phyloP scores from a whole-genome alignment of 1,284 basidiomycete genomes.

The Cutaneotrichosporon cavernicola region DNA sequence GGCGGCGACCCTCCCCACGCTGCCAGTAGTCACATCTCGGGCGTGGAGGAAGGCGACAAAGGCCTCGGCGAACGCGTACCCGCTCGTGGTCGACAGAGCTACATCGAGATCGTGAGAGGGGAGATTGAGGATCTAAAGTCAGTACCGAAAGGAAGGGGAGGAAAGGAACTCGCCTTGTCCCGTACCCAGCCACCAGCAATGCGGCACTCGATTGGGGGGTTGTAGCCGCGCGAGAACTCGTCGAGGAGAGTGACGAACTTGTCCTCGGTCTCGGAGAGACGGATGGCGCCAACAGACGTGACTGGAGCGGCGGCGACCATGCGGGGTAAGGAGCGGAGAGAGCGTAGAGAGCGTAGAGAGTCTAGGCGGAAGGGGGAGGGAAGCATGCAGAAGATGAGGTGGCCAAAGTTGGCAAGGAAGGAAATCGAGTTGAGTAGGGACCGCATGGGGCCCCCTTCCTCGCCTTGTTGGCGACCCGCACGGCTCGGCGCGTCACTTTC shows the following conservation, averaged over 20 bases:
- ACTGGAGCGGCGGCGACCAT: conserved; percentile 9
- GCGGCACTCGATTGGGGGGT: conserved; percentile 64
- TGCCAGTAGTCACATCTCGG: conserved; percentile 60
- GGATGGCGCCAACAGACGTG: conserved; percentile 14
- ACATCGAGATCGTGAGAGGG: conserved; percentile 93
- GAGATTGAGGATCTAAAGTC: conserved; percentile 69
- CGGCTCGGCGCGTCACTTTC: conserved; percentile 4
- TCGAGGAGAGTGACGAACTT: conserved; percentile 46
- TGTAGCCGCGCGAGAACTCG: conserved; percentile 37
- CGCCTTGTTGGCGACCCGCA: conserved; percentile 1
- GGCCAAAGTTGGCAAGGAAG: neutral
- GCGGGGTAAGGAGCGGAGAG: conserved; percentile 2
- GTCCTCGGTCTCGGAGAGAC: conserved; percentile 33
- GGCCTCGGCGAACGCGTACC: conserved; percentile 79
- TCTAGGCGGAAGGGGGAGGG: neutral
- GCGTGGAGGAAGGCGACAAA: conserved; percentile 68
- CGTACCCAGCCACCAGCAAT: conserved; percentile 96
- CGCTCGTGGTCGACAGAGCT: conserved; percentile 85
- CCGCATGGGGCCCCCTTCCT: conserved; percentile 3
- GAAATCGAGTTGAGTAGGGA: neutral
- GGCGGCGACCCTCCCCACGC: conserved; percentile 75
- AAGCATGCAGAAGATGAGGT: conserved; percentile 9
- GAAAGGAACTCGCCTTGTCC: conserved; percentile 72
- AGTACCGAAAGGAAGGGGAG: neutral
- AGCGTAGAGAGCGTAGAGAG: neutral